Percentiles rank a stretch among this genome's conserved stretches.
Conservation (phyloP, 495 filamentous ascomycete genomes). For the Hypoxylon trugodes region DNA sequence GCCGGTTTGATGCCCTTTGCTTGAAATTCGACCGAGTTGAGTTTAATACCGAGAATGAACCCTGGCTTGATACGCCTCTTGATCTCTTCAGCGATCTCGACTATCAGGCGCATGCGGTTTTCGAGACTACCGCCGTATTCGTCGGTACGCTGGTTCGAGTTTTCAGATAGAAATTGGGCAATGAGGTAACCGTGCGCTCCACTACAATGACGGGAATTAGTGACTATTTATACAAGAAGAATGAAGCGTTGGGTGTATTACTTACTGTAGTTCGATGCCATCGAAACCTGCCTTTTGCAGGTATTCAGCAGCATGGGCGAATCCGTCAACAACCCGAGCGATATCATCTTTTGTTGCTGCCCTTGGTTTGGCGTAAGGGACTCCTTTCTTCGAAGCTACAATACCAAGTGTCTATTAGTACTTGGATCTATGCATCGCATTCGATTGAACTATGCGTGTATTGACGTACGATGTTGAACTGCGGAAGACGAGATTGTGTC, state of each 20-base stretch:
- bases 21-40: constrained; percentile 73
- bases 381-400: constrained; percentile 3
- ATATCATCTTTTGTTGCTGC: constrained; percentile 62
- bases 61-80: constrained; percentile 50
- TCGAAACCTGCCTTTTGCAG: constrained; percentile 64
- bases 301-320: constrained; percentile 62
- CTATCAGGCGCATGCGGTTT: constrained; percentile 63
- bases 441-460: constrained; percentile 1
- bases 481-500: constrained; percentile 66
- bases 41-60: constrained; percentile 68
- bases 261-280: constrained; percentile 65
- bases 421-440: neutral
- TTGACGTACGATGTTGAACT: constrained; percentile 54
- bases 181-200: constrained; percentile 68
- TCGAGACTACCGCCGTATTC: constrained; percentile 65
- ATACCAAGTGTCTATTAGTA: neutral
- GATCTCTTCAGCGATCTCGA: constrained; percentile 59
- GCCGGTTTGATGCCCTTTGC: constrained; percentile 59
- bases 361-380: constrained; percentile 14
- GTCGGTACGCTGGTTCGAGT: constrained; percentile 66
- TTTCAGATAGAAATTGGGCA: constrained; percentile 67
- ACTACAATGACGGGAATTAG: no score
- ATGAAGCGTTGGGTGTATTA: no score
- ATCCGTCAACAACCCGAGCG: constrained; percentile 55
- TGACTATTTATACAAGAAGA: no score